Conservation (phyloP, 2,329 filamentous ascomycete species). For the Cercospora zeae-maydis region DNA sequence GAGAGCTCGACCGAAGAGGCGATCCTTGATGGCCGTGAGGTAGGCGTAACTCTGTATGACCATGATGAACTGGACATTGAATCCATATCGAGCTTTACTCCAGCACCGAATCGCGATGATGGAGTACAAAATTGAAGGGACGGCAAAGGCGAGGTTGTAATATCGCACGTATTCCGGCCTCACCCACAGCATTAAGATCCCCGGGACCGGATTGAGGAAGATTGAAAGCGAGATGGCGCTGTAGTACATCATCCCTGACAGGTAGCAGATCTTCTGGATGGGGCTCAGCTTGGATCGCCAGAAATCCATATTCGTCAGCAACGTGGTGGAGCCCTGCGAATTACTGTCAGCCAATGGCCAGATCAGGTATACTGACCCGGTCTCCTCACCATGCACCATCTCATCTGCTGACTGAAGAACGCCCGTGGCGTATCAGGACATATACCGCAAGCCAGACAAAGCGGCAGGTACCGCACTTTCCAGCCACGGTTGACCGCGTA, state of each 20-base stretch:
- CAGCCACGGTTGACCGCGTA: constrained; percentile 44
- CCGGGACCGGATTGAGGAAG: constrained; percentile 43
- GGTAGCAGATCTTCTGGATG: constrained; percentile 45
- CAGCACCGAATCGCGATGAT: constrained; percentile 42
- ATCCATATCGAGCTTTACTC: constrained; percentile 42
- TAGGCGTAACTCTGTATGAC: constrained; percentile 45
- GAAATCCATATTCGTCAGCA: constrained; percentile 43
- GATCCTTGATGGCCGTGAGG: constrained; percentile 44
- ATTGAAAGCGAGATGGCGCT: constrained; percentile 41
- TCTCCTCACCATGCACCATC: constrained; percentile 38
- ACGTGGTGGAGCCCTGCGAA: constrained; percentile 38
- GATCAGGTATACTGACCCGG: background rate
- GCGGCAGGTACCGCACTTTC: constrained; percentile 44
- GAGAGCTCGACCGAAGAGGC: constrained; percentile 41
- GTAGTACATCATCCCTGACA: constrained; percentile 44
- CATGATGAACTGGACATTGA: constrained; percentile 45
- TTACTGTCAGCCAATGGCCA: background rate
- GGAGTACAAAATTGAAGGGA: constrained; percentile 42
- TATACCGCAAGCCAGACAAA: constrained; percentile 44
- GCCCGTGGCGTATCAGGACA: constrained; percentile 44
- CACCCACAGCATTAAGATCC: constrained; percentile 41
- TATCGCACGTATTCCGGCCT: constrained; percentile 44
- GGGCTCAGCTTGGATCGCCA: constrained; percentile 40
- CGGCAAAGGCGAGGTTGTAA: constrained; percentile 46
- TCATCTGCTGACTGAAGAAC: constrained; percentile 47